phyloP scores from a whole-genome alignment of 495 filamentous ascomycete genomes.

The Penicillium cinerascens region DNA sequence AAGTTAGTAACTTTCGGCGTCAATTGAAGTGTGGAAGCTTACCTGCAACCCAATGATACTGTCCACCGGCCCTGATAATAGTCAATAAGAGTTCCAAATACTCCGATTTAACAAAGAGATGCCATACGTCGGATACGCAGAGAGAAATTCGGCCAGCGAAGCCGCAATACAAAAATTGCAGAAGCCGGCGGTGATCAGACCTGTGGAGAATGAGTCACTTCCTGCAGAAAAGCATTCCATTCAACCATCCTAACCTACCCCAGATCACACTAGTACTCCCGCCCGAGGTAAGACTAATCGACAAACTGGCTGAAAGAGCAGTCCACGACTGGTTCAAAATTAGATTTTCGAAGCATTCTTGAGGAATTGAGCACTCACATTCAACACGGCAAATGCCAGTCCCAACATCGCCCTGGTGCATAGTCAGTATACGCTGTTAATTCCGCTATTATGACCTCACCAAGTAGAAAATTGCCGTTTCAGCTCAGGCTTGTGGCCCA shows the following conservation, averaged over 20 bases:
- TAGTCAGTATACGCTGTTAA: neutral
- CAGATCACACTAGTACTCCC: slow-evolving; percentile 45
- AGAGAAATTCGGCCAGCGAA: slow-evolving; percentile 66
- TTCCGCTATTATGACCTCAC: slow-evolving; percentile 6
- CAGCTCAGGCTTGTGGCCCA: slow-evolving; percentile 60
- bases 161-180: slow-evolving; percentile 66
- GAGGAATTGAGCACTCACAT: slow-evolving; percentile 22
- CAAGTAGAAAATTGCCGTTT: slow-evolving; percentile 50
- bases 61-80: slow-evolving; percentile 48
- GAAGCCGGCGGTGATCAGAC: slow-evolving; percentile 62
- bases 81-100: neutral
- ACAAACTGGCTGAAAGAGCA: slow-evolving; percentile 43
- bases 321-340: slow-evolving; percentile 36
- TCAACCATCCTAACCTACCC: slow-evolving; percentile 25
- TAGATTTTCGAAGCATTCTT: neutral
- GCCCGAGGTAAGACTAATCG: slow-evolving; percentile 42
- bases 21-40: slow-evolving; percentile 6
- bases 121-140: slow-evolving; percentile 60
- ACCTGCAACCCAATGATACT: slow-evolving; percentile 72
- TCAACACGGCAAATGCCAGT: slow-evolving; percentile 46
- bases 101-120: neutral
- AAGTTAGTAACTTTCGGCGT: neutral
- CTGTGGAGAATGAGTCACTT: slow-evolving; percentile 22
- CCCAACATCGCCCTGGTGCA: slow-evolving; percentile 40
- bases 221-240: neutral